phyloP scores from a whole-genome alignment of 352 stramenopile genomes.

The Phytophthora lateralis region DNA sequence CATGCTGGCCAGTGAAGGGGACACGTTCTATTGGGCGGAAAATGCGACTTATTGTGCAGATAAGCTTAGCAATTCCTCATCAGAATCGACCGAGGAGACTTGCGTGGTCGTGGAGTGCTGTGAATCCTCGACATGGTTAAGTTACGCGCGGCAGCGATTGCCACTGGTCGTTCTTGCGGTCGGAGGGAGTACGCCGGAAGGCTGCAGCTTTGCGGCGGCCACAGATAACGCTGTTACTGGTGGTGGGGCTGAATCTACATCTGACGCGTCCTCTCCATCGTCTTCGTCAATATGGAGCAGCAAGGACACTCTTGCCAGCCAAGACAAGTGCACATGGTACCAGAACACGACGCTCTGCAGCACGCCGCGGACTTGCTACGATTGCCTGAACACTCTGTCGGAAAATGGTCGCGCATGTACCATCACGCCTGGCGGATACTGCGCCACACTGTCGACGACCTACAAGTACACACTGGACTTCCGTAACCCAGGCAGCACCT shows the following conservation, averaged over 20 bases:
- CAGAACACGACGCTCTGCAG: conserved; percentile 34
- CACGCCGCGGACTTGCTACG: conserved; percentile 40
- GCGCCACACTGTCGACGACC: conserved; percentile 30
- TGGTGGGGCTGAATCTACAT: not conserved
- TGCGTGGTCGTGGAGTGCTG: conserved; percentile 52
- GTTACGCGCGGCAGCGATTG: conserved; percentile 22
- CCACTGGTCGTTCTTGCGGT: conserved; percentile 23
- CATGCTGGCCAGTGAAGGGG: not conserved
- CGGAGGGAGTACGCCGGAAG: conserved; percentile 12
- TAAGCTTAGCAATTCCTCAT: not conserved
- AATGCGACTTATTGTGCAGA: conserved; percentile 25
- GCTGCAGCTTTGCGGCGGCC: conserved; percentile 25
- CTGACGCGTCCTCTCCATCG: not conserved
- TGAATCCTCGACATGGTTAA: conserved; percentile 38
- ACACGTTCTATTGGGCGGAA: conserved; percentile 18
- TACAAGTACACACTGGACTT: conserved; percentile 38
- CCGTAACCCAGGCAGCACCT: conserved; percentile 21
- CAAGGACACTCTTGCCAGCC: conserved; percentile 29
- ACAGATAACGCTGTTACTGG: conserved; percentile 20
- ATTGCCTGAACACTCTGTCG: conserved; percentile 41
- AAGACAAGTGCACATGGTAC: conserved; percentile 48
- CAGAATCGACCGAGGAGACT: not conserved
- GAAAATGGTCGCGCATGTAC: conserved; percentile 37
- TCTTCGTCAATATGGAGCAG: not conserved
- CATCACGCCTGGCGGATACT: conserved; percentile 42